Percentiles rank a stretch among this genome's conserved stretches.
These are phyloP conservation scores for Colletotrichum plurivorum DNA, from an alignment of 2,329 filamentous ascomycete species.

Conservation along the genomic window DNA sequence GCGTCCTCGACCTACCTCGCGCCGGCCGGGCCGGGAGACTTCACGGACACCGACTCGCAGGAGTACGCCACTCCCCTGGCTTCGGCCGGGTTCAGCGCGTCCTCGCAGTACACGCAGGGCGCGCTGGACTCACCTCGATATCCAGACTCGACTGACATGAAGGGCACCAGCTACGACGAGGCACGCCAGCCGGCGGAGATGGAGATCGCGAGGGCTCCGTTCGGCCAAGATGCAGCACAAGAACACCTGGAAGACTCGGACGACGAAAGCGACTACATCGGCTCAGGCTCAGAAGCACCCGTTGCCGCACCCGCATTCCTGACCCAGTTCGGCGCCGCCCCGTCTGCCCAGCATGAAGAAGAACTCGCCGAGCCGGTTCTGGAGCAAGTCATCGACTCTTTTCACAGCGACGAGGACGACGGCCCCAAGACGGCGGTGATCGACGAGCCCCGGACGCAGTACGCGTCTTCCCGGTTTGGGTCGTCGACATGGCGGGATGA, in stretches of 20 bases:
- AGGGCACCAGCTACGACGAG: conserved; percentile 16
- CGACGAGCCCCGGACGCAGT: conserved; percentile 7
- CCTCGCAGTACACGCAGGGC: conserved; percentile 29
- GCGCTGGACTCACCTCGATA: conserved; percentile 21
- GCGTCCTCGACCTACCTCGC: conserved; percentile 22
- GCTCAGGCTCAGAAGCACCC: neutral
- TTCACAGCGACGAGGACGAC: conserved; percentile 30
- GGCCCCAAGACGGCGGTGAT: conserved; percentile 25
- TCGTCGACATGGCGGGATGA: conserved; percentile 31
- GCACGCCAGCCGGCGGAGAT: neutral
- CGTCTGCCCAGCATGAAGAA: conserved; percentile 10
- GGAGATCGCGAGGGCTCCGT: neutral
- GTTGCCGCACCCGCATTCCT: conserved; percentile 19
- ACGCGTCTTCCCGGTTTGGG: conserved; percentile 33
- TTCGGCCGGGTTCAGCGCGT: conserved; percentile 33
- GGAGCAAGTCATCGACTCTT: conserved; percentile 36
- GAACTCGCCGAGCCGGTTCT: conserved; percentile 2
- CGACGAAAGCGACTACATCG: conserved; percentile 28
- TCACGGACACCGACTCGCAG: conserved; percentile 37
- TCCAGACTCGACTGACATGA: conserved; percentile 11
- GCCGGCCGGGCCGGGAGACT: conserved; percentile 26
- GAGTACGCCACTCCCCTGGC: conserved; percentile 34
- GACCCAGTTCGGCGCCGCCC: conserved; percentile 16
- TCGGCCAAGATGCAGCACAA: conserved; percentile 2
- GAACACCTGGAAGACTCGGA: conserved; percentile 42